Percentiles rank a stretch among this genome's conserved stretches.
phyloP scores from a whole-genome alignment of 768 basidiomycete genomes.

The Leucocoprinus leucothites region DNA sequence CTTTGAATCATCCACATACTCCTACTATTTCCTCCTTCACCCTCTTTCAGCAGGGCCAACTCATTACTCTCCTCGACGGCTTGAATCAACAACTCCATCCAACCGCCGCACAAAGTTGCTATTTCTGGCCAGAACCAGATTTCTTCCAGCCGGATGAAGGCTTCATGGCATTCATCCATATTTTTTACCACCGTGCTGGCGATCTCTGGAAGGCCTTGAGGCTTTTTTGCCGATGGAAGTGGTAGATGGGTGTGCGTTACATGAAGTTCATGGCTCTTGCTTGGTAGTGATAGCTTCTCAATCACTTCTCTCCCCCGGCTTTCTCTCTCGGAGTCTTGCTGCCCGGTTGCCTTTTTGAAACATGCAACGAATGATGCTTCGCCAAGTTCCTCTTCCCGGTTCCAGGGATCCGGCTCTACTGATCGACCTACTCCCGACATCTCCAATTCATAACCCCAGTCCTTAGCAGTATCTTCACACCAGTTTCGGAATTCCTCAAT shows the following conservation, averaged over 20 bases:
- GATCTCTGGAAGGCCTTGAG: conserved; percentile 43
- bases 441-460: conserved; percentile 74
- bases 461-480: conserved; percentile 51
- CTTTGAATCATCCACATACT: conserved; percentile 44
- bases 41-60: conserved; percentile 35
- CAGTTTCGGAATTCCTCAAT: conserved; percentile 64
- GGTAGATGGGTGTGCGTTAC: conserved; percentile 47
- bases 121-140: conserved; percentile 50
- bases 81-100: conserved; percentile 51
- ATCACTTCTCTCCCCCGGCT: conserved; percentile 33
- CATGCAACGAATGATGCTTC: conserved; percentile 67
- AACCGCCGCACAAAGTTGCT: conserved; percentile 51
- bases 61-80: conserved; percentile 42
- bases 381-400: conserved; percentile 59
- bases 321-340: conserved; percentile 30
- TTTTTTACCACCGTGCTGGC: conserved; percentile 42
- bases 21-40: conserved; percentile 28
- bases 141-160: conserved; percentile 45
- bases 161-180: conserved; percentile 54
- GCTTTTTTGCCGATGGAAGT: conserved; percentile 44
- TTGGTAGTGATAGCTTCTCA: conserved; percentile 20
- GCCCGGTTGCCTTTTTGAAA: conserved; percentile 42
- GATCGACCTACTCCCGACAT: conserved; percentile 58
- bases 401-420: conserved; percentile 64
- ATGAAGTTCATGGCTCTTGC: conserved; percentile 43